A percentile compares a stretch with the other conserved stretches of the same genome.
Evolutionary conservation across 768 basidiomycete genomes (phyloP).

Genomic region (Auricularia auricula-judae): DNA sequence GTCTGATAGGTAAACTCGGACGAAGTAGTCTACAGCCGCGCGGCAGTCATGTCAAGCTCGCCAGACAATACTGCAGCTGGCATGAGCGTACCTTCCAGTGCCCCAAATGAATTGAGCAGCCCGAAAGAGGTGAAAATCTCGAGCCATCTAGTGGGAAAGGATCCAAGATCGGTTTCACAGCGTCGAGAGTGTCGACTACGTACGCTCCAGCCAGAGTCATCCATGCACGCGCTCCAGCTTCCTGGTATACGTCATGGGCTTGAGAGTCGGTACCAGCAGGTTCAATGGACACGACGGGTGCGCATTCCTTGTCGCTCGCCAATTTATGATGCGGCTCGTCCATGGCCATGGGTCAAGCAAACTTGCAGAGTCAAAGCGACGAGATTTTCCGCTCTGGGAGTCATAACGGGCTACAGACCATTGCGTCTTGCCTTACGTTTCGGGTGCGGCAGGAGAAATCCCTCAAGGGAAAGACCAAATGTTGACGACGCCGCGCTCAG

Average conservation of each 20-base stretch:
- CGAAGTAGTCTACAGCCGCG: constrained; percentile 25
- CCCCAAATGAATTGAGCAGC: constrained; percentile 34
- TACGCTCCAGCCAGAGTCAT: constrained; percentile 2
- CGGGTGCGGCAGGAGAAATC: no score
- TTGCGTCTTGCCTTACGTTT: no score
- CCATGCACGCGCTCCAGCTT: constrained; percentile 2
- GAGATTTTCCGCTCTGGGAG: no score
- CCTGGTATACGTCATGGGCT: neutral
- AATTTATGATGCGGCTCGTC: no score
- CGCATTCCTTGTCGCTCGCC: no score
- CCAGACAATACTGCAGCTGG: neutral
- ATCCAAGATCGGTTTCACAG: neutral
- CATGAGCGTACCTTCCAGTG: constrained; percentile 27
- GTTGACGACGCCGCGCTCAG: no score
- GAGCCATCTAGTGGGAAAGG: neutral
- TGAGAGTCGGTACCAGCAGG: no score
- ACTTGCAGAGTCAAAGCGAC: no score
- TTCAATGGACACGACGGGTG: no score
- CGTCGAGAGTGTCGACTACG: neutral
- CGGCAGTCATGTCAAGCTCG: neutral
- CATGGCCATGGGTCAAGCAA: no score
- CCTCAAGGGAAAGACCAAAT: no score
- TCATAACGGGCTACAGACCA: no score
- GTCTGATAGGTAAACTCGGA: constrained; percentile 23
- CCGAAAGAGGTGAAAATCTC: constrained; percentile 19